These are phyloP conservation scores for Penicillium pulvis DNA, from an alignment of 495 filamentous ascomycete species.

Conservation along the genomic window DNA sequence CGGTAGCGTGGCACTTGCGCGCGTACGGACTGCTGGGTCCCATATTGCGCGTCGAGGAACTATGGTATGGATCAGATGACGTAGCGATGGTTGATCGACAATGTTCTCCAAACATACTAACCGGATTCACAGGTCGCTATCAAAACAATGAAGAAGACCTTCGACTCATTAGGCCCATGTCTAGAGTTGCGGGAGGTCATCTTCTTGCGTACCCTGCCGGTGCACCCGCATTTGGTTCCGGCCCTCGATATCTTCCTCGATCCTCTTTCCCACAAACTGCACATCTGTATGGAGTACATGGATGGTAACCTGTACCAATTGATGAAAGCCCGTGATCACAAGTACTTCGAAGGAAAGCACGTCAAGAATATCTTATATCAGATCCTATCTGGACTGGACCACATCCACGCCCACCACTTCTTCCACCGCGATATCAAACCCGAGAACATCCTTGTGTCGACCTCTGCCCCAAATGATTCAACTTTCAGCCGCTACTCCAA, in stretches of 20 bases:
- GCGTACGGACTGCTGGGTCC: constrained; percentile 86
- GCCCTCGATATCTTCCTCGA: constrained; percentile 99
- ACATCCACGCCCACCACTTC: constrained; percentile 96
- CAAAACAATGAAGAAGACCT: constrained; percentile 99
- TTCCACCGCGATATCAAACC: constrained; percentile 99
- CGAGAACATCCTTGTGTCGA: constrained; percentile 97
- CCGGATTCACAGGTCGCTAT: constrained; percentile 78
- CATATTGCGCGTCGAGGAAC: constrained; percentile 88
- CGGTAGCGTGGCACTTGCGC: constrained; percentile 89
- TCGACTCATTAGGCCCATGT: constrained; percentile 87
- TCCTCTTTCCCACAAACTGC: constrained; percentile 89
- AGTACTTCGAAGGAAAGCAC: constrained; percentile 81
- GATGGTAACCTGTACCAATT: constrained; percentile 98
- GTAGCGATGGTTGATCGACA: constrained; percentile 2
- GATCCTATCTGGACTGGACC: constrained; percentile 92
- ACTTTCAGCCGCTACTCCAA: constrained; percentile 91
- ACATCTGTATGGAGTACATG: constrained; percentile 99
- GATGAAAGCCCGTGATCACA: constrained; percentile 98
- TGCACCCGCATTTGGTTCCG: constrained; percentile 89
- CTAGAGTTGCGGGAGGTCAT: constrained; percentile 94
- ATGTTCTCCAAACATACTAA: constrained; percentile 1
- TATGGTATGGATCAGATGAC: constrained; percentile 60
- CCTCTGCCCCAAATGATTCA: constrained; percentile 79
- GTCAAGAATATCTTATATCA: constrained; percentile 98
- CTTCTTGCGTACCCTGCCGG: constrained; percentile 85